Conservation (phyloP, 768 basidiomycete species). For the Scleroderma citrinum region DNA sequence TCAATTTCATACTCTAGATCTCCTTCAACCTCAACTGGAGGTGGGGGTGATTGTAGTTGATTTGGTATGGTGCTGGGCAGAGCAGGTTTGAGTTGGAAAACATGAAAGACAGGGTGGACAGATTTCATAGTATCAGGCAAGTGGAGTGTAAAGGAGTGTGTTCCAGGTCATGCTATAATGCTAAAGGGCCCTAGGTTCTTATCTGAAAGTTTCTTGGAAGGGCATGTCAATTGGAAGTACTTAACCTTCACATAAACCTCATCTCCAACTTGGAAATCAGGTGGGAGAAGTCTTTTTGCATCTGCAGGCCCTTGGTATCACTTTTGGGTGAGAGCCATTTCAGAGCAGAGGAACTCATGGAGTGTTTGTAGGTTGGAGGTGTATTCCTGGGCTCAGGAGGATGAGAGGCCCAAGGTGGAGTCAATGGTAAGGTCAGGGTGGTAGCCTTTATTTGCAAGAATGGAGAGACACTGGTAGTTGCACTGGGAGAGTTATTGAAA, state of each 20-base stretch:
- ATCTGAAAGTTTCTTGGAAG: conserved; percentile 15
- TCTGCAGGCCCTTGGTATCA: conserved; percentile 9
- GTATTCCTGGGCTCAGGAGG: conserved; percentile 13
- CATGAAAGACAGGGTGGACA: conserved; percentile 10
- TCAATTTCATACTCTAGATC: conserved; percentile 12
- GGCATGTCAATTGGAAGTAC: conserved; percentile 4
- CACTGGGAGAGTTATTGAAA: conserved; percentile 23
- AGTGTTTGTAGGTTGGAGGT: conserved; percentile 16
- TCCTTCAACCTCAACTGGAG: conserved; percentile 2
- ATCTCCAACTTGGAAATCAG: conserved; percentile 5
- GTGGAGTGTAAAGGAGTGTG: conserved; percentile 15
- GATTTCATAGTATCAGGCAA: conserved; percentile 13
- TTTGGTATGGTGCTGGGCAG: background rate
- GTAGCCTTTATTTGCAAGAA: conserved; percentile 29
- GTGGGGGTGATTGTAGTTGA: conserved; percentile 2
- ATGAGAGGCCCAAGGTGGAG: conserved; percentile 9
- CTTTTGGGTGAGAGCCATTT: conserved; percentile 12
- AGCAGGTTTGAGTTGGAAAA: conserved; percentile 1
- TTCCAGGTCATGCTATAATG: conserved; percentile 14
- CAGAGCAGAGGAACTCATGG: conserved; percentile 9
- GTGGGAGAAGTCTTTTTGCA: background rate
- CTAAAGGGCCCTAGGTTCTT: conserved; percentile 15
- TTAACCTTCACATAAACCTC: conserved; percentile 5
- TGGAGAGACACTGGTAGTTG: conserved; percentile 26
- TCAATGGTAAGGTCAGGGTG: conserved; percentile 17